Conservation (phyloP, 2,329 filamentous ascomycete species). For the Penicillium corylophilum region DNA sequence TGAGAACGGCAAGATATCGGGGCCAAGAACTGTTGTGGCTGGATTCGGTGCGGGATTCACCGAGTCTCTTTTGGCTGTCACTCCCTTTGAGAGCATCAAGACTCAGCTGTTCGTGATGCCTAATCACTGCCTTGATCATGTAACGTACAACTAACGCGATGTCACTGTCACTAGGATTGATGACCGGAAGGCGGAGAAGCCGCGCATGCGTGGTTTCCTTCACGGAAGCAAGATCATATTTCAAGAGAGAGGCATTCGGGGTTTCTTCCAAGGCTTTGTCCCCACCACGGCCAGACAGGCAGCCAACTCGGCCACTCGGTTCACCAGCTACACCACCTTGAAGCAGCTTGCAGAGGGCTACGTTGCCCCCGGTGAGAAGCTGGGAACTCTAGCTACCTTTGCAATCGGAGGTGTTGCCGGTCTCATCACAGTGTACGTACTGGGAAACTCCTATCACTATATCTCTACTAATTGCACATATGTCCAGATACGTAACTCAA, state of each 20-base stretch:
- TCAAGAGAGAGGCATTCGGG: conserved; percentile 79
- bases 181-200: conserved; percentile 81
- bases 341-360: conserved; percentile 91
- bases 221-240: conserved; percentile 86
- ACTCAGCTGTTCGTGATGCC: conserved; percentile 69
- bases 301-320: conserved; percentile 88
- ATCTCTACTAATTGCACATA: background rate
- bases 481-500: conserved; percentile 55
- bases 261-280: conserved; percentile 96
- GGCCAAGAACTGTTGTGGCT: conserved; percentile 85
- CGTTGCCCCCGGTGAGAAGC: conserved; percentile 89
- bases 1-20: conserved; percentile 81
- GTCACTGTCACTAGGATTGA: conserved; percentile 68
- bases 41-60: conserved; percentile 94
- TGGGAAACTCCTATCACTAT: background rate
- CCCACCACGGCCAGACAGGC: conserved; percentile 93
- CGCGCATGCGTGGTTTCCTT: conserved; percentile 86
- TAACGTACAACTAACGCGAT: background rate
- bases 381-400: conserved; percentile 84
- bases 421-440: conserved; percentile 73
- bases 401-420: conserved; percentile 86
- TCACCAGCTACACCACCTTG: conserved; percentile 84
- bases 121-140: background rate
- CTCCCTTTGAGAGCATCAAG: conserved; percentile 97
- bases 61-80: conserved; percentile 89